A percentile compares a stretch with the other conserved stretches of the same genome.
phyloP scores from a whole-genome alignment of 1,139 yeast species.

The Suhomyces atakaporum region DNA sequence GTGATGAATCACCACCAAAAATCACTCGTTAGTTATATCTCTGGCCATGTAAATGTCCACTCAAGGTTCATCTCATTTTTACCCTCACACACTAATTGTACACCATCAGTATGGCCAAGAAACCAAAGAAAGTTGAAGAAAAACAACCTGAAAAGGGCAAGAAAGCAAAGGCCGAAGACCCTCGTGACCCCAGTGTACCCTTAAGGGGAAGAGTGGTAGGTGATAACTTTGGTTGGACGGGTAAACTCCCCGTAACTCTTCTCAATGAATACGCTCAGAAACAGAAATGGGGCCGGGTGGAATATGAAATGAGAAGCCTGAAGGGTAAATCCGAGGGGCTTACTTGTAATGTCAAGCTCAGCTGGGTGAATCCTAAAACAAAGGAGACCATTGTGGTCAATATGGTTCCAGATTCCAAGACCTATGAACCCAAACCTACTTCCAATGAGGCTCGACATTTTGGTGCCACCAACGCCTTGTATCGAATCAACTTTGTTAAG shows the following conservation, averaged over 20 bases:
- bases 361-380: conserved; percentile 81
- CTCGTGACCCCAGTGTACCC: conserved; percentile 39
- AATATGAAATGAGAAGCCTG: conserved; percentile 61
- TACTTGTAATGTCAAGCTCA: conserved; percentile 59
- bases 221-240: conserved; percentile 77
- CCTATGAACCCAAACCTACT: conserved; percentile 68
- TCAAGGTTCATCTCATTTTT: too few species aligned
- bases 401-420: conserved; percentile 59
- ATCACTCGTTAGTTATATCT: too few species aligned
- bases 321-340: conserved; percentile 46
- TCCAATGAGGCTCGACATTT: conserved; percentile 87
- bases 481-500: conserved; percentile 75
- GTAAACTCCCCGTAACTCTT: conserved; percentile 85
- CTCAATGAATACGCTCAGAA: conserved; percentile 88
- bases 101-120: conserved; percentile 11
- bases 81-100: too few species aligned
- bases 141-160: conserved; percentile 1
- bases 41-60: too few species aligned
- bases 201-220: conserved; percentile 49
- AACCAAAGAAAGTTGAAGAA: conserved; percentile 6
- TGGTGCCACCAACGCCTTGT: conserved; percentile 87
- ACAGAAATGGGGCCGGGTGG: conserved; percentile 86
- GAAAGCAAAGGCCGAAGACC: conserved; percentile 13
- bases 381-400: conserved; percentile 61
- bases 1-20: too few species aligned